Evolutionary conservation across 441 rosid species (phyloP), one percentile per base, ranked within the genome.

Genomic region (Melastoma candidum): DNA sequence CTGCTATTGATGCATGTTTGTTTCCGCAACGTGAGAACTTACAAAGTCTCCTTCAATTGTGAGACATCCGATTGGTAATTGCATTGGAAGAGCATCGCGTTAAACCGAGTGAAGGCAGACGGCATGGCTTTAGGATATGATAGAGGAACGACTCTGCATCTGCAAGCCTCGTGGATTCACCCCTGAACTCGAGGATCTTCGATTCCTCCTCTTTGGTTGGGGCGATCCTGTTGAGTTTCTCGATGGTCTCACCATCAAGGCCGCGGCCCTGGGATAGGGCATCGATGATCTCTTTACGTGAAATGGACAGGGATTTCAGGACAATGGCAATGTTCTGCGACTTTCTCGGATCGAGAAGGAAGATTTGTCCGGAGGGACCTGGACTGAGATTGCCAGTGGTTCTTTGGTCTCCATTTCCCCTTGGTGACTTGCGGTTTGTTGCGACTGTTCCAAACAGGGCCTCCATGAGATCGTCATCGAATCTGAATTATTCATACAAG

Each of bases 381-480:
- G 72, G 55, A 53, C n/a, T 61, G 4, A 66, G 51, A 63, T 46
- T 57, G 4, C 54, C 43, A 12, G 68, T 57, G 27, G 57, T 61
- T 3, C 55, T 49, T 2, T 74, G 13, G 36, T 52, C 61, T 3
- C 53, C 50, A 25, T 47, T 59, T 41, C 68, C 46, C 2, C 58
- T 59, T 1, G 93, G 81, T 14, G 90, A 69, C 66, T 65, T 83
- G 65, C 60, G 60, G 25, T 77, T 81, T 1, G 77, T 76, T 9
- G 90, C 97, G 1, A 87, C 95, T 32, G 65, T 81, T 51, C 99
- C 97, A 55, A 94, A 94, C 2, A 94, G 83, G 11, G 99, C 96
- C 53, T 90, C 95, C 99, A 89, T 89, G 22, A 87, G 76, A 66
- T 87, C 90, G 55, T 75, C 86, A 71, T 94, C 96, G 68, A 85